Base-by-base conservation (phyloP, 2,329 filamentous ascomycete species). In the Pyrenophora teres region DNA sequence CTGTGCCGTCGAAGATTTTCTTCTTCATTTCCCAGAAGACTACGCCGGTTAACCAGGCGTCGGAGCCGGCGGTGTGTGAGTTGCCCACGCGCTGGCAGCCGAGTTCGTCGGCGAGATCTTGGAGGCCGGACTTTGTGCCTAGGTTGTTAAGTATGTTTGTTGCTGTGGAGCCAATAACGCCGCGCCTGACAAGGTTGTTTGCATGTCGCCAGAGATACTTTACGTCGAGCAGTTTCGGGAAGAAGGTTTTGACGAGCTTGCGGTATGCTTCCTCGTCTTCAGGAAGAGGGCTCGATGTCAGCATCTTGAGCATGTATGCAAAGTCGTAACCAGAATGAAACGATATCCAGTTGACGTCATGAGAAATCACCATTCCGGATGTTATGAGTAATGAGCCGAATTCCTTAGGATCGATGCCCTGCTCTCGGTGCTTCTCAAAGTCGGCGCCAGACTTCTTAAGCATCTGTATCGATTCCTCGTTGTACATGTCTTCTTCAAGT, bases 241-340 rank as follows among this genome's bases (percentile, higher is more conserved):
- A 99, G 80, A 93, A 97, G 40, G 90, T 87, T 70, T 90, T 90
- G 76, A 97, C 90, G 40, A 93, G 84, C 66, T 87, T 84, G 70
- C 95, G 89, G 73, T 97, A 99, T 58, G 94, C 87, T 42, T 87
- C 83, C 72, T 97, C 94, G 62, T 96, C 91, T 63, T 92, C 89
- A 0, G 94, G 94, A 6, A 99, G 81, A 38, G 88, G 85, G 60
- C 87, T 83, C 75, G 89, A 89, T 50, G 90, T 87, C 72, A 99
- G 87, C 51, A 97, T 86, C 77, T 99, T 99, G 69, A 95, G 92
- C 40, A 99, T 81, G 69, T 97, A 97, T 41, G 92, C 94, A 75
- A 99, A 97, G 77, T 99, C 94, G 76, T 99, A 99, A 54, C 93
- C 94, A 23, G 91, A 94, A 74, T 99, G 94, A 77, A 97, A 97